These are phyloP conservation scores for Chlorella ohadii DNA, from an alignment of 139 green algal species.

Conservation along the genomic window DNA sequence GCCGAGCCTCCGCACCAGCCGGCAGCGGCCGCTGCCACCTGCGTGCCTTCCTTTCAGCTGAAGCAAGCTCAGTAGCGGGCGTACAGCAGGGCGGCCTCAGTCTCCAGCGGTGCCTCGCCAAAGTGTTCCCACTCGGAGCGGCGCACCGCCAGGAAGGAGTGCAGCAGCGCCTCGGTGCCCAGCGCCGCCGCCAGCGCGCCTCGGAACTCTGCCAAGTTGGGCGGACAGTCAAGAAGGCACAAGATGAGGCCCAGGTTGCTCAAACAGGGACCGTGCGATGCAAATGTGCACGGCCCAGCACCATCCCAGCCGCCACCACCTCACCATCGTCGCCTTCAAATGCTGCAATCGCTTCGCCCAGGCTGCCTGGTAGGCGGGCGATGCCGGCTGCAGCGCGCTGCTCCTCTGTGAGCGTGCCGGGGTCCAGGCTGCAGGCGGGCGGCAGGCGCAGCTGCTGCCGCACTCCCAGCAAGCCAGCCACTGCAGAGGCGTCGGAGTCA, in stretches of 20 bases:
- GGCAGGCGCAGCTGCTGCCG: conserved; percentile 26
- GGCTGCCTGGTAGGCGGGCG: neutral
- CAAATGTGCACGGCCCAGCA: too few species aligned
- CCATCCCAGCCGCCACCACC: neutral
- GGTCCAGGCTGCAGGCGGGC: conserved; percentile 38
- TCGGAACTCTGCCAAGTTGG: conserved; percentile 2
- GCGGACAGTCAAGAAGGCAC: neutral
- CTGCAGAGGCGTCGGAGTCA: neutral
- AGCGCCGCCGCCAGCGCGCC: neutral
- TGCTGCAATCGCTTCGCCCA: conserved; percentile 28
- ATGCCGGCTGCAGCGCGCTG: conserved; percentile 5
- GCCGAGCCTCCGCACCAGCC: too few species aligned
- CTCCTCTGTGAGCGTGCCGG: conserved; percentile 6
- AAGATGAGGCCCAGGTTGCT: neutral
- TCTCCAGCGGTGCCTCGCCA: conserved; percentile 1
- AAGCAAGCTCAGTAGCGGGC: conserved; percentile 7
- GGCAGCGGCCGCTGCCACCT: too few species aligned
- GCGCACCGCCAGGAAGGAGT: conserved; percentile 22
- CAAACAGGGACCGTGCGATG: too few species aligned
- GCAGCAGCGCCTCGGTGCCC: conserved; percentile 3
- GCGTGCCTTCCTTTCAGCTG: too few species aligned
- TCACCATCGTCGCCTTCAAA: conserved; percentile 21
- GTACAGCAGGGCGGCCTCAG: conserved; percentile 17
- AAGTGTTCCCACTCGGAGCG: conserved; percentile 28
- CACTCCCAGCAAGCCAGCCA: conserved; percentile 64